Conservation (phyloP, 257 asterid species). For the Solanum habrochaites region DNA sequence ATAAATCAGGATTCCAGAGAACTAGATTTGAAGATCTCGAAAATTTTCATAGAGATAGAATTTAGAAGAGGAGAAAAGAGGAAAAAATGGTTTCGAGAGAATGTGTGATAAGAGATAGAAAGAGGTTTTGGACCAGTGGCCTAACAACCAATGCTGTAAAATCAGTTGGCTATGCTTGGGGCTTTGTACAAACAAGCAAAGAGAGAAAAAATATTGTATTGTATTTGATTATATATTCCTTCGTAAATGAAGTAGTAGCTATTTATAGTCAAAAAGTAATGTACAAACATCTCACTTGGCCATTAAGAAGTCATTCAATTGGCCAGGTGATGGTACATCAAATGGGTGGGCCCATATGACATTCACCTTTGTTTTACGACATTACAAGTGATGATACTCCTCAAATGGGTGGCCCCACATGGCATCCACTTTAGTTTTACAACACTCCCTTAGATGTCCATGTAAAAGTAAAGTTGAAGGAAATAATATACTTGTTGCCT, state of each 20-base stretch:
- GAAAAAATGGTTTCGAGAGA: neutral
- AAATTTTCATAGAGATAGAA: conserved; percentile 23
- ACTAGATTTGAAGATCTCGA: conserved; percentile 10
- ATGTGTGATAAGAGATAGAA: neutral
- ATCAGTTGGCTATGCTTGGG: too few species aligned
- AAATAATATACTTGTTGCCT: neutral
- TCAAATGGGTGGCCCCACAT: neutral
- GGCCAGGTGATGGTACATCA: neutral
- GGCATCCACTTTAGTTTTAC: neutral
- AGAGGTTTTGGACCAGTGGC: conserved; percentile 1
- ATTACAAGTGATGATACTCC: neutral
- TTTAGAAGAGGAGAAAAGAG: neutral
- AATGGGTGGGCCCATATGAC: neutral
- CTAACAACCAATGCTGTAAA: too few species aligned
- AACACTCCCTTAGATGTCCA: neutral
- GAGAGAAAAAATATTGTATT: too few species aligned
- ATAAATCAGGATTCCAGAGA: conserved; percentile 4
- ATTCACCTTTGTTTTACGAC: neutral
- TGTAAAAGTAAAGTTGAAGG: neutral
- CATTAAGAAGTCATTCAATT: neutral
- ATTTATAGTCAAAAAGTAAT: too few species aligned
- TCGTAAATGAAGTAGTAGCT: too few species aligned
- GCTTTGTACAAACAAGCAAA: too few species aligned
- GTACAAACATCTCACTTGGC: too few species aligned
- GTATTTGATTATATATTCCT: too few species aligned